Base-by-base conservation (phyloP, 305 asterid genomes). In the Rubia tinctorum region DNA sequence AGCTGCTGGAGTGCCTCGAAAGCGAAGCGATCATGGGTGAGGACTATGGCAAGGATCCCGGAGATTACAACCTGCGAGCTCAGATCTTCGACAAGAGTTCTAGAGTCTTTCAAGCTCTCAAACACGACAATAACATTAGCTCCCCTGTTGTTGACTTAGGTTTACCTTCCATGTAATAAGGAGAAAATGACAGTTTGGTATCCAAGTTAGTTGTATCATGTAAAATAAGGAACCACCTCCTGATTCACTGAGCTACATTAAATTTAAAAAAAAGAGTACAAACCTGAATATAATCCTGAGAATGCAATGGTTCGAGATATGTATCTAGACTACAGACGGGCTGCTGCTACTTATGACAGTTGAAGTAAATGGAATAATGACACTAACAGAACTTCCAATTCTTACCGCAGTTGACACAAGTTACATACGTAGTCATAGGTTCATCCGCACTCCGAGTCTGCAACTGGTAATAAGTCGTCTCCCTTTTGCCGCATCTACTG, bases 381-480 rank as follows among this genome's bases (percentile, higher is more conserved):
- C 74, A 68, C 73, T 78, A 81, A 73, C 95, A 93, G 85, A 93
- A 93, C 84, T 91, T 93, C 98, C 98, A 93, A 59, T 81, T 90
- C 53, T 93, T 86, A 37, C 79, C 73, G 43, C 98, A 93, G 93
- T 87, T 88, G 13, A 89, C 96, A 65, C 98, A 93, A 0, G 98
- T 93, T 4, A 93, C 96, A 18, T 73, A 91, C 6, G 97, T 93
- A 1, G 97, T 91, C 98, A 91, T 91, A 1, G 97, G 98, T 80
- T 93, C 98, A 27, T 91, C 97, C 0, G 98, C 98, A 84, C 96
- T 91, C 82, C 97, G 78, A 4, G 92, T 93, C 89, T 93, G 96
- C 92, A 91, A 65, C 83, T 93, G 97, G 75, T 88, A 93, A 71
- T 93, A 93, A 25, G 97, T 93, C 6, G 85, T 72, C 62, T 93